Percentiles rank a stretch among this genome's conserved stretches.
These are phyloP conservation scores for Millerago galiae DNA, from an alignment of 805 yeast species.

Conservation along the genomic window DNA sequence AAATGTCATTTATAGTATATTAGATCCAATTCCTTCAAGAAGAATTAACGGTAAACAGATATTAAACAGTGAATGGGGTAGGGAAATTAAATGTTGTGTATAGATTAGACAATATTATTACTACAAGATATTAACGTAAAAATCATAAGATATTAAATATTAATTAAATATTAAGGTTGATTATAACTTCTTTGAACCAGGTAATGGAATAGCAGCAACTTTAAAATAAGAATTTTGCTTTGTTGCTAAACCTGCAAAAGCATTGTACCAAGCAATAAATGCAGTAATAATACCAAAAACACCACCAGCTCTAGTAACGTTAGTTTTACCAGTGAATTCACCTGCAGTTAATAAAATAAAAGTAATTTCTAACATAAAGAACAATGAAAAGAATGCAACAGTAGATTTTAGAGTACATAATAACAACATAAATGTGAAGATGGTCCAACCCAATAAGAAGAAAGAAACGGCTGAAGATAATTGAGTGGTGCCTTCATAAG, in stretches of 20 bases:
- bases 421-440: slow-evolving; percentile 50
- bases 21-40: slow-evolving; percentile 86
- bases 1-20: slow-evolving; percentile 85
- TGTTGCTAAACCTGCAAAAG: slow-evolving; percentile 56
- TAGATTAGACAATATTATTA: no score
- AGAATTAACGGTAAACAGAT: slow-evolving; percentile 86
- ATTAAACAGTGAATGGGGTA: slow-evolving; percentile 91
- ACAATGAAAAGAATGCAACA: slow-evolving; percentile 52
- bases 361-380: slow-evolving; percentile 46
- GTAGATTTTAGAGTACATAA: slow-evolving; percentile 59
- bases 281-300: slow-evolving; percentile 48
- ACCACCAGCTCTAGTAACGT: slow-evolving; percentile 48
- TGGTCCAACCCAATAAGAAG: slow-evolving; percentile 54
- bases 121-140: not conserved
- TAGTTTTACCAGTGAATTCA: slow-evolving; percentile 37
- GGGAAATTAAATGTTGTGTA: slow-evolving; percentile 52
- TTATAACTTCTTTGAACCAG: slow-evolving; percentile 20
- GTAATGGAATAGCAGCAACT: slow-evolving; percentile 28
- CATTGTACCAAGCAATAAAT: slow-evolving; percentile 53
- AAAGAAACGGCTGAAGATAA: slow-evolving; percentile 50
- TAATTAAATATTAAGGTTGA: not conserved
- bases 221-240: slow-evolving; percentile 41
- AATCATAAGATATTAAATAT: not conserved
- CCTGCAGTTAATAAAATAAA: slow-evolving; percentile 50
- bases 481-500: slow-evolving; percentile 38